Conservation (phyloP, 257 asterid species). For the Fraxinus quadrangulata region DNA sequence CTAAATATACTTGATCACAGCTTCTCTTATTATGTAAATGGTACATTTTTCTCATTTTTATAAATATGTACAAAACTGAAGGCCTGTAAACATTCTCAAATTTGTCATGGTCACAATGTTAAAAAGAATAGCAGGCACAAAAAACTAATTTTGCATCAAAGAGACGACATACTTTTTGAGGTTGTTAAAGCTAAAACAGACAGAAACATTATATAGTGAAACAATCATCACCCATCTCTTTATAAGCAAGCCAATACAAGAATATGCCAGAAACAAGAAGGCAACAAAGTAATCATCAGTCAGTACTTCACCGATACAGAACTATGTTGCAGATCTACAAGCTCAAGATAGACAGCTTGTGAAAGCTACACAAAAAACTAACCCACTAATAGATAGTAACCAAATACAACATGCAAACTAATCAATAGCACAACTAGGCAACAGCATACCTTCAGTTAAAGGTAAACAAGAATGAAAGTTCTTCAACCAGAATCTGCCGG, state of each 20-base stretch:
- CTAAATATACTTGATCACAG: neutral
- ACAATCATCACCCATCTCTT: constrained; percentile 25
- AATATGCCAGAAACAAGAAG: constrained; percentile 21
- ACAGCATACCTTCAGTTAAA: constrained; percentile 45
- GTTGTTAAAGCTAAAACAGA: neutral
- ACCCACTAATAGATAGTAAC: constrained; percentile 32
- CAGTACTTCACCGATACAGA: constrained; percentile 24
- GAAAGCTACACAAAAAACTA: constrained; percentile 24
- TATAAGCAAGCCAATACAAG: constrained; percentile 34
- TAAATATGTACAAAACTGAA: neutral
- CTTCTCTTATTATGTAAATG: constrained; percentile 5
- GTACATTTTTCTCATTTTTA: neutral
- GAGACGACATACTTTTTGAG: neutral
- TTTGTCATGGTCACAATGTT: neutral
- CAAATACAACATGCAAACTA: constrained; percentile 34
- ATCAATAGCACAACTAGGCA: constrained; percentile 24
- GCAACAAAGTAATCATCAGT: constrained; percentile 28
- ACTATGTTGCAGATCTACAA: constrained; percentile 33
- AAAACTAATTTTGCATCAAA: neutral
- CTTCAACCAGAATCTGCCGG: constrained; percentile 12
- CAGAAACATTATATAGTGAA: neutral
- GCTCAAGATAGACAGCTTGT: constrained; percentile 25
- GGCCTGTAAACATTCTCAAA: neutral
- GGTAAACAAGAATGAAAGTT: constrained; percentile 22
- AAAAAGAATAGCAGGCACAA: neutral